Percentiles rank a stretch among this genome's conserved stretches.
Evolutionary conservation across 1,284 basidiomycete genomes (phyloP).

Genomic region (Inonotus hispidus): DNA sequence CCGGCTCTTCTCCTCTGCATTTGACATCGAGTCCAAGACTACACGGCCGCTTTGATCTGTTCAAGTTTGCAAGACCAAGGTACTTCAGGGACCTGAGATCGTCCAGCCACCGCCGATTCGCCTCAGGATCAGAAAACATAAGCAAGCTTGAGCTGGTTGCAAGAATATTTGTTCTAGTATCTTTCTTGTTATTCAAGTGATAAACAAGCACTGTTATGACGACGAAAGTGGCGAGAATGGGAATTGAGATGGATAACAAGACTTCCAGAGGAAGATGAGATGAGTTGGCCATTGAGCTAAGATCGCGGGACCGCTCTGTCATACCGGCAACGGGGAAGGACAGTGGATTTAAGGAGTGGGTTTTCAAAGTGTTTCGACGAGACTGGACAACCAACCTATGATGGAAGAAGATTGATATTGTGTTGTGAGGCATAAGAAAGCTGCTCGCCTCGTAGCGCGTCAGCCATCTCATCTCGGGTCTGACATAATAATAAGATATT

Average conservation of each 20-base stretch:
- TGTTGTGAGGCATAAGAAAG: too few species aligned
- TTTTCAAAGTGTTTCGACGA: not conserved
- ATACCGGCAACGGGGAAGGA: not conserved
- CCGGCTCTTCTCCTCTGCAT: not conserved
- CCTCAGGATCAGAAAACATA: conserved; percentile 1
- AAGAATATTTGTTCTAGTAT: not conserved
- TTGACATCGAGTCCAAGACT: not conserved
- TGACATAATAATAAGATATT: not conserved
- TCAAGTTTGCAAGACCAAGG: not conserved
- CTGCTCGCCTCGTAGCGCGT: too few species aligned
- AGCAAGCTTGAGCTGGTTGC: not conserved
- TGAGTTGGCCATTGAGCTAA: not conserved
- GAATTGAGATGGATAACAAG: not conserved
- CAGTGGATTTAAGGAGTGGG: not conserved
- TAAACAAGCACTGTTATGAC: not conserved
- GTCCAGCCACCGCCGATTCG: conserved; percentile 1
- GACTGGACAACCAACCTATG: not conserved
- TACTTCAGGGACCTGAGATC: not conserved
- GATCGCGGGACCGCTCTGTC: not conserved
- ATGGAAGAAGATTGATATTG: not conserved
- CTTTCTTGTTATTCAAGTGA: not conserved
- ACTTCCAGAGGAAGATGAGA: not conserved
- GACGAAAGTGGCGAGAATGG: not conserved
- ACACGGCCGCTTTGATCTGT: not conserved
- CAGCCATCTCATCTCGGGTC: not conserved